These are phyloP conservation scores for Chaetomium strumarium DNA, from an alignment of 2,329 filamentous ascomycete genomes.

Conservation along the genomic window DNA sequence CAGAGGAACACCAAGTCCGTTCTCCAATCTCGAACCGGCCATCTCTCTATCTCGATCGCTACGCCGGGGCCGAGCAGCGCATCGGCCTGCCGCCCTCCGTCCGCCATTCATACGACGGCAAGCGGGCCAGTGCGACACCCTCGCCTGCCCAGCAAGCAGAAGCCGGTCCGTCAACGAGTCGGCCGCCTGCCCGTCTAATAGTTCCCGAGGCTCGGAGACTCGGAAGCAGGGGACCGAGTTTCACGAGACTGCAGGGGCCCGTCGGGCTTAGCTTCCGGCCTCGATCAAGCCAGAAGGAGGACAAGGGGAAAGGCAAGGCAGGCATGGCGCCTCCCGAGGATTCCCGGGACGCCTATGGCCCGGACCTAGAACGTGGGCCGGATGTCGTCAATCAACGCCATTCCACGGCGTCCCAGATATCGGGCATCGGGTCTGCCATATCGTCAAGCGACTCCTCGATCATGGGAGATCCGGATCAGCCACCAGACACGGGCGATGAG, in stretches of 20 bases:
- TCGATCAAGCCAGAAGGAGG: slow-evolving; percentile 13
- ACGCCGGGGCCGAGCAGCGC: slow-evolving; percentile 40
- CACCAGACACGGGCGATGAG: slow-evolving; percentile 63
- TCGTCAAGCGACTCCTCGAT: slow-evolving; percentile 56
- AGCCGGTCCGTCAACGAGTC: slow-evolving; percentile 25
- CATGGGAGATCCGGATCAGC: slow-evolving; percentile 56
- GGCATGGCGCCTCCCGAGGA: slow-evolving; percentile 38
- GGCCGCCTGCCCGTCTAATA: slow-evolving; percentile 7
- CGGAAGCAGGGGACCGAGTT: slow-evolving; percentile 29
- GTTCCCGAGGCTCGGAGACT: slow-evolving; percentile 20
- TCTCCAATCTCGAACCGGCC: slow-evolving; percentile 39
- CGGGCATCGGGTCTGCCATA: slow-evolving; percentile 48
- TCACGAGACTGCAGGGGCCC: slow-evolving; percentile 21
- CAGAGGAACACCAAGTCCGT: slow-evolving; percentile 44
- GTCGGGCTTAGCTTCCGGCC: slow-evolving; percentile 24
- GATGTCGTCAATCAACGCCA: slow-evolving; percentile 39
- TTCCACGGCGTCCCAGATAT: slow-evolving; percentile 45
- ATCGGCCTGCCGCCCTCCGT: slow-evolving; percentile 50
- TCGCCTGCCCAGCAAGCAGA: slow-evolving; percentile 24
- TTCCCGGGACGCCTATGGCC: slow-evolving; percentile 35
- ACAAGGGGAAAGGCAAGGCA: slow-evolving; percentile 46
- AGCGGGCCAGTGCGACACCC: slow-evolving; percentile 30
- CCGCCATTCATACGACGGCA: slow-evolving; percentile 49
- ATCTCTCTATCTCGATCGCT: slow-evolving; percentile 48
- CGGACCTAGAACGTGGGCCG: slow-evolving; percentile 51